Base-by-base conservation (phyloP, 2,329 filamentous ascomycete genomes). In the Paraconiothyrium sp. region DNA sequence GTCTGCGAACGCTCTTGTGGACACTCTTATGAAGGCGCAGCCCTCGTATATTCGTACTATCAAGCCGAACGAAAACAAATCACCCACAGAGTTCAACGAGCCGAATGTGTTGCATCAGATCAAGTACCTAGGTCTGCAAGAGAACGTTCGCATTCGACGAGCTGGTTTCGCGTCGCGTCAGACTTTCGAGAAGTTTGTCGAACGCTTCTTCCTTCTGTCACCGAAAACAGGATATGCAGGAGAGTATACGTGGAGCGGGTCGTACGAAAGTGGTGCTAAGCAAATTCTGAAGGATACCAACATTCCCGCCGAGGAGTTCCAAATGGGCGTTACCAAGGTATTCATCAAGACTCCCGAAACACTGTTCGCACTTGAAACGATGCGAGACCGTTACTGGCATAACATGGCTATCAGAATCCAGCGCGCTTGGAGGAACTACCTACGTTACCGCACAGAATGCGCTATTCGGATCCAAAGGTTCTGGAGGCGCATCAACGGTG, bases 51-150 rank as follows among this genome's bases (percentile, higher is more conserved):
- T 99, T 72, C 92, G 95, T 77, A 99, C 95, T 0, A 98, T 99
- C 83, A 99, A 99, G 81, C 95, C 95, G 1, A 99, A 99, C 82
- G 95, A 99, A 80, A 98, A 97, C 83, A 99, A 98, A 80, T 97
- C 94, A 2, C 91, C 93, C 0, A 90, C 89, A 11, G 95, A 99
- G 76, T 99, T 97, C 79, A 97, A 97, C 71, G 86, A 87, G 22
- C 89, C 89, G 34, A 98, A 98, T 71, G 95, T 99, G 22, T 85
- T 98, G 72, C 95, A 99, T 84, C 95, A 99, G 78, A 93, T 98
- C 85, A 98, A 99, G 77, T 99, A 99, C 73, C 90, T 99, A 14
- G 95, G 95, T 88, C 84, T 99, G n/a, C 94, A 98, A 78, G 95
- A 99, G 81, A 99, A 99, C 85, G 95, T 99, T 44, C 91, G 95